These are phyloP conservation scores for Wallacemonas sp. DNA, from an alignment of 208 protist species.

Conservation along the genomic window DNA sequence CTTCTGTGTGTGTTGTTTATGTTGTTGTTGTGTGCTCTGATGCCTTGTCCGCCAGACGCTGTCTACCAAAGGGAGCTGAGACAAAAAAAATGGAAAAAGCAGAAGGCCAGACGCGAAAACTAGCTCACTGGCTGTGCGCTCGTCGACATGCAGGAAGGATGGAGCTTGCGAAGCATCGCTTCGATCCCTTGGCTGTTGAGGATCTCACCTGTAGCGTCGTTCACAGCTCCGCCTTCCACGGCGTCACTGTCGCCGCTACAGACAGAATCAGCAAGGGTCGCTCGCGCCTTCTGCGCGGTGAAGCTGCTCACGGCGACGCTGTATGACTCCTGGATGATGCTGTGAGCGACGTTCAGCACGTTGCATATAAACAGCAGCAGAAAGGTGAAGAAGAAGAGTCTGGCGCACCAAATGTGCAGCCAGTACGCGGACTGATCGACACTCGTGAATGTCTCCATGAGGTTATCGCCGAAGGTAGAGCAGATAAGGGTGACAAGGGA, in stretches of 20 bases:
- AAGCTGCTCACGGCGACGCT: slow-evolving; percentile 22
- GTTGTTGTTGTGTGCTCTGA: no score
- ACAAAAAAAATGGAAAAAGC: not conserved
- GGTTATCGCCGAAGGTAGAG: slow-evolving; percentile 53
- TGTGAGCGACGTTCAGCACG: slow-evolving; percentile 58
- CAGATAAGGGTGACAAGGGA: slow-evolving; percentile 51
- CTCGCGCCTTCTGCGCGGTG: slow-evolving; percentile 24
- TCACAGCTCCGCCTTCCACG: not conserved
- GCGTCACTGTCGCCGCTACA: not conserved
- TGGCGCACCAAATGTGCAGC: slow-evolving; percentile 36
- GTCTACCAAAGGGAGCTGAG: slow-evolving; percentile 7
- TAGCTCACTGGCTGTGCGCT: not conserved
- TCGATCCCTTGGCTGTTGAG: slow-evolving; percentile 25
- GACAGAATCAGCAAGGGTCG: not conserved
- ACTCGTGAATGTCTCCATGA: slow-evolving; percentile 50
- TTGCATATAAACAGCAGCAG: slow-evolving; percentile 59
- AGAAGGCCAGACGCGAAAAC: no score
- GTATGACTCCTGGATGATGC: slow-evolving; percentile 68
- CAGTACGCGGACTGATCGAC: slow-evolving; percentile 44
- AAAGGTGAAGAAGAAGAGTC: slow-evolving; percentile 51
- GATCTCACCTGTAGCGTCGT: not conserved
- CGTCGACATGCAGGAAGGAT: not conserved
- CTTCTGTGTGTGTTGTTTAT: no score
- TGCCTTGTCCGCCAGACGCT: no score
- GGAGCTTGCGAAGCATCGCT: slow-evolving; percentile 31